A percentile compares a stretch with the other conserved stretches of the same genome.
Evolutionary conservation across 805 yeast species (phyloP).

Genomic region (Lipomyces chichibuensis): DNA sequence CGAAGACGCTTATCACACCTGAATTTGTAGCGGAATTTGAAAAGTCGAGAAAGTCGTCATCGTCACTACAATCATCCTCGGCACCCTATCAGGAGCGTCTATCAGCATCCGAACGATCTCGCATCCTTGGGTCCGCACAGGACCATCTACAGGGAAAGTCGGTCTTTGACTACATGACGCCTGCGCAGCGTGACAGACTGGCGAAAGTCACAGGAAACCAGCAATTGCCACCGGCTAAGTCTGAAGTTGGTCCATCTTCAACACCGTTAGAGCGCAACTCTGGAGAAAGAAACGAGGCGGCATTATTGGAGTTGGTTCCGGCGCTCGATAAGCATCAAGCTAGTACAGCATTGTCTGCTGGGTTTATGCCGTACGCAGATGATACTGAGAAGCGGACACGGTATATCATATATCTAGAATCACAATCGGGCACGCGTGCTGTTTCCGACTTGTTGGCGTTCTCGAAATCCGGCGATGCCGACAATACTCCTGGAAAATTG

Average conservation of each 20-base stretch:
- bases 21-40: conserved; percentile 7
- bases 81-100: background rate
- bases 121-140: conserved; percentile 3
- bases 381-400: conserved; percentile 35
- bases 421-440: conserved; percentile 29
- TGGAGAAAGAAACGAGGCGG: background rate
- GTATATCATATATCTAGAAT: conserved; percentile 35
- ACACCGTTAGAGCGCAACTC: background rate
- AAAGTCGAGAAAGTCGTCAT: background rate
- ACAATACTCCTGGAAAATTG: background rate
- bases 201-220: conserved; percentile 31
- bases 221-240: conserved; percentile 32
- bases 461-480: background rate
- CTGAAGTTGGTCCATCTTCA: conserved; percentile 6
- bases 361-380: conserved; percentile 35
- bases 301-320: conserved; percentile 8
- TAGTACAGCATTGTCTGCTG: conserved; percentile 29
- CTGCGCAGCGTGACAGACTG: conserved; percentile 33
- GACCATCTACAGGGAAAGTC: conserved; percentile 34
- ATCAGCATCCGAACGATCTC: conserved; percentile 1
- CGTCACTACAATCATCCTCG: background rate
- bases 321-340: conserved; percentile 25
- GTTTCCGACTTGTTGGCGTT: background rate
- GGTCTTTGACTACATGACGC: conserved; percentile 37
- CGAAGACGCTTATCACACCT: conserved; percentile 12